These are phyloP conservation scores for Exophiala dermatitidis DNA, from an alignment of 2,329 filamentous ascomycete genomes.

Conservation along the genomic window DNA sequence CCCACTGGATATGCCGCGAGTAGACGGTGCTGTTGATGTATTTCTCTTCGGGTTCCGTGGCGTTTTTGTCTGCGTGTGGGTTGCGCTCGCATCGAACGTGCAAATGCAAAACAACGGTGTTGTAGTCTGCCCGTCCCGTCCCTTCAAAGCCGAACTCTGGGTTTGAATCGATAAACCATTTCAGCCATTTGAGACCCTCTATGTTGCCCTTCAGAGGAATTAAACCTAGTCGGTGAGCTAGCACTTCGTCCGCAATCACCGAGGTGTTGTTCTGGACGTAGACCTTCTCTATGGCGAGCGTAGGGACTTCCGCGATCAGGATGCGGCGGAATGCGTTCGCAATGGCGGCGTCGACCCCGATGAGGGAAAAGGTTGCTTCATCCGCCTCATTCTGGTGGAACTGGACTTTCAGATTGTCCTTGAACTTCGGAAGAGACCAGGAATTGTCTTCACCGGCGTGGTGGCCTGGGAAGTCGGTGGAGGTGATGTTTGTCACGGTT, in stretches of 20 bases:
- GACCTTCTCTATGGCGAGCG: conserved; percentile 86
- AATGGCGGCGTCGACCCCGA: conserved; percentile 84
- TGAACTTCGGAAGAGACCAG: conserved; percentile 70
- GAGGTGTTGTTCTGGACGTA: conserved; percentile 96
- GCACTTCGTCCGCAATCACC: conserved; percentile 94
- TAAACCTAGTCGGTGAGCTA: conserved; percentile 81
- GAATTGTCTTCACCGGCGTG: conserved; percentile 79
- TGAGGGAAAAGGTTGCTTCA: conserved; percentile 80
- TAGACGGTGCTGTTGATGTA: conserved; percentile 83
- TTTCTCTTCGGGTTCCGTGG: conserved; percentile 73
- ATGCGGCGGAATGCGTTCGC: conserved; percentile 97
- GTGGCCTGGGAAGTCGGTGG: conserved; percentile 86
- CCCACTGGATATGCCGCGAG: conserved; percentile 68
- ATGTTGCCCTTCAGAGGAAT: conserved; percentile 78
- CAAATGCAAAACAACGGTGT: conserved; percentile 75
- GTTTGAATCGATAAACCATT: conserved; percentile 70
- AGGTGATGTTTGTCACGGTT: conserved; percentile 80
- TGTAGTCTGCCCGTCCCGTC: conserved; percentile 60
- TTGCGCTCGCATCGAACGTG: conserved; percentile 76
- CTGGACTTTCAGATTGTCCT: conserved; percentile 59
- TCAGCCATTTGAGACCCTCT: conserved; percentile 71
- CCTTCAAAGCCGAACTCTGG: conserved; percentile 41
- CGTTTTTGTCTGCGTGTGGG: conserved; percentile 59
- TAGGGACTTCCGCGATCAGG: conserved; percentile 87
- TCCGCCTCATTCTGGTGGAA: conserved; percentile 77